phyloP scores from a whole-genome alignment of 768 basidiomycete species.

The Russula griseocarnosa region DNA sequence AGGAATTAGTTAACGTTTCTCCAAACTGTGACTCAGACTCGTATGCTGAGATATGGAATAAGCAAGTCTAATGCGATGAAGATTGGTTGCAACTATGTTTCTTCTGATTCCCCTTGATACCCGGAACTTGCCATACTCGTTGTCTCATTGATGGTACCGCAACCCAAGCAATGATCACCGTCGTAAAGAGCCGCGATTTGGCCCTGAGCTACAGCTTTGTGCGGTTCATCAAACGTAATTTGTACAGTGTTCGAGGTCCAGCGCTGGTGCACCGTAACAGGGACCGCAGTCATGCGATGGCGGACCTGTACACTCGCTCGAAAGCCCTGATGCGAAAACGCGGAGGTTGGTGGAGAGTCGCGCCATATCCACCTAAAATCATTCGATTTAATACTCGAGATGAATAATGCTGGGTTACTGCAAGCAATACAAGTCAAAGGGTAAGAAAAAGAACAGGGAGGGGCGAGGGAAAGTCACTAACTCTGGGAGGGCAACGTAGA shows the following conservation, averaged over 20 bases:
- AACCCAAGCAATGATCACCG: slow-evolving; percentile 77
- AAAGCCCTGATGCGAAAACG: slow-evolving; percentile 45
- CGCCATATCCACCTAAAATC: slow-evolving; percentile 79
- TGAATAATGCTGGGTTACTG: slow-evolving; percentile 56
- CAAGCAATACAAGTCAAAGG: slow-evolving; percentile 29
- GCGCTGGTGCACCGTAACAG: slow-evolving; percentile 26
- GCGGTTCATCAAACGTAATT: slow-evolving; percentile 54
- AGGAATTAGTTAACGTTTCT: too few species aligned
- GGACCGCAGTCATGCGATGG: slow-evolving; percentile 58
- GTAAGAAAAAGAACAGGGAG: neutral
- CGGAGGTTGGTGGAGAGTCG: slow-evolving; percentile 47
- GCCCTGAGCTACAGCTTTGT: slow-evolving; percentile 70
- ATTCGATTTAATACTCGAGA: slow-evolving; percentile 34
- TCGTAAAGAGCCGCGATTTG: slow-evolving; percentile 77
- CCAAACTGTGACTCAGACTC: too few species aligned
- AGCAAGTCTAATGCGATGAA: neutral
- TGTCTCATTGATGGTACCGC: slow-evolving; percentile 55
- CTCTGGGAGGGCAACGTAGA: slow-evolving; percentile 76
- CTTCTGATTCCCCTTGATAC: too few species aligned
- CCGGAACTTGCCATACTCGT: neutral
- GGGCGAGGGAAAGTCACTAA: slow-evolving; percentile 33
- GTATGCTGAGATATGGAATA: neutral
- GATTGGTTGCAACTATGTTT: neutral
- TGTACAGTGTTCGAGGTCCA: slow-evolving; percentile 33
- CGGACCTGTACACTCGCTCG: slow-evolving; percentile 56